Conservation (phyloP, 768 basidiomycete genomes). For the Saitozyma podzolica region DNA sequence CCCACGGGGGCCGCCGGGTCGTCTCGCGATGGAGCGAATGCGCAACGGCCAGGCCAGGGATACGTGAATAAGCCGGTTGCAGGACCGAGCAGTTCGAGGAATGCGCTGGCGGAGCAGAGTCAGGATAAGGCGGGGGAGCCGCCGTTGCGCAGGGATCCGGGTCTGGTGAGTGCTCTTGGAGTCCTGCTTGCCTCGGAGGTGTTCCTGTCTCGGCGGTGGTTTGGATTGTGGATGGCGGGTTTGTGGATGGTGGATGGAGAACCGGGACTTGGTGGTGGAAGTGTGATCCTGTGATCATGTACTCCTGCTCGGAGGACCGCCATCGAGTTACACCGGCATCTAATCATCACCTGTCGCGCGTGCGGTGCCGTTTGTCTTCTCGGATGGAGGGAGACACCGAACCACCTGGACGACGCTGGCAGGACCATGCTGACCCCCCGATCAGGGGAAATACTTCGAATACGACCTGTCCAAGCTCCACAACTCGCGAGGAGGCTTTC, state of each 20-base stretch:
- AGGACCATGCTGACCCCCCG: background rate
- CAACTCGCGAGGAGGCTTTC: conserved; percentile 92
- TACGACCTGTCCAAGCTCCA: conserved; percentile 97
- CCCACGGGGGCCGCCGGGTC: conserved; percentile 6
- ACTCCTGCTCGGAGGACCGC: no score
- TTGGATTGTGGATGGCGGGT: no score
- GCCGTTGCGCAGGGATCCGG: conserved; percentile 46
- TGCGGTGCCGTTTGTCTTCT: no score
- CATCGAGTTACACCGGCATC: no score
- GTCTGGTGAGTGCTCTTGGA: conserved; percentile 35
- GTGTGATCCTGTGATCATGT: no score
- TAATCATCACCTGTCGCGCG: background rate
- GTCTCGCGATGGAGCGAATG: conserved; percentile 15
- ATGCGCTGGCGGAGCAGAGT: conserved; percentile 18
- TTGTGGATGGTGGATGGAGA: no score
- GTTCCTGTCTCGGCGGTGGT: no score
- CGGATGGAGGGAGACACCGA: background rate
- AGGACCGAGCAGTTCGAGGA: conserved; percentile 28
- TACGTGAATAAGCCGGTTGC: conserved; percentile 32
- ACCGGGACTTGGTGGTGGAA: no score
- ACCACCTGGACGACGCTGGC: background rate
- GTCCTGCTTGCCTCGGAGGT: no score
- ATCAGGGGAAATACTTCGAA: conserved; percentile 81
- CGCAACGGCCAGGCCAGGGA: background rate
- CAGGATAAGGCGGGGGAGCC: conserved; percentile 10